Evolutionary conservation across 208 protist species (phyloP).

Genomic region (Leishmania arabica): DNA sequence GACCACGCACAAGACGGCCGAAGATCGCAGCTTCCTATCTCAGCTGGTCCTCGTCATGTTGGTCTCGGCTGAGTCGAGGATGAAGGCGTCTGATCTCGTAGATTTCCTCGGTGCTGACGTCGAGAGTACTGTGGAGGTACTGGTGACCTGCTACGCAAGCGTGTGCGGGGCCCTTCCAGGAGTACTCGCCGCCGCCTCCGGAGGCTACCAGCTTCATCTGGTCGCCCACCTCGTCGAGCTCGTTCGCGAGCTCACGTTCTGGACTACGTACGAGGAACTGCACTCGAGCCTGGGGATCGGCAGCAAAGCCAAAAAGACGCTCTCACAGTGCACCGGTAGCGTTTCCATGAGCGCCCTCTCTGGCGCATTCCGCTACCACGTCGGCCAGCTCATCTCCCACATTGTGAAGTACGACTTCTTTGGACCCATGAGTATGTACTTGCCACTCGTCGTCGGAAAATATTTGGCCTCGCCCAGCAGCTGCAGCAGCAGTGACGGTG

Average conservation of each 20-base stretch:
- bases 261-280: constrained; percentile 39
- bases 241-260: constrained; percentile 42
- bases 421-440: constrained; percentile 12
- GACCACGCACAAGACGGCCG: not conserved
- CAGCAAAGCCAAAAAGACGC: constrained; percentile 9
- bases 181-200: constrained; percentile 14
- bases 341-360: constrained; percentile 24
- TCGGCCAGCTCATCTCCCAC: constrained; percentile 27
- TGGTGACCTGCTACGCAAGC: constrained; percentile 15
- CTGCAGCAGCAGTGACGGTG: not conserved
- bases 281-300: constrained; percentile 9
- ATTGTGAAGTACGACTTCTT: constrained; percentile 26
- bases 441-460: not conserved
- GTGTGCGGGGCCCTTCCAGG: constrained; percentile 23
- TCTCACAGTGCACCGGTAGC: not conserved
- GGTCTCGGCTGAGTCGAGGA: constrained; percentile 5
- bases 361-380: constrained; percentile 27
- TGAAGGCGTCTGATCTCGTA: constrained; percentile 24
- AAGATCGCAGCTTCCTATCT: constrained; percentile 10
- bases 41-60: constrained; percentile 21
- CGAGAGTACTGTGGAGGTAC: constrained; percentile 9
- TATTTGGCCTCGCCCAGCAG: not conserved
- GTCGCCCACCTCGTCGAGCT: constrained; percentile 27
- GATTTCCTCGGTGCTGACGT: constrained; percentile 19
- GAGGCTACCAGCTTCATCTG: constrained; percentile 15